These are phyloP conservation scores for Salicornia ramosissima DNA, from an alignment of 148 eudicot species.

Conservation along the genomic window DNA sequence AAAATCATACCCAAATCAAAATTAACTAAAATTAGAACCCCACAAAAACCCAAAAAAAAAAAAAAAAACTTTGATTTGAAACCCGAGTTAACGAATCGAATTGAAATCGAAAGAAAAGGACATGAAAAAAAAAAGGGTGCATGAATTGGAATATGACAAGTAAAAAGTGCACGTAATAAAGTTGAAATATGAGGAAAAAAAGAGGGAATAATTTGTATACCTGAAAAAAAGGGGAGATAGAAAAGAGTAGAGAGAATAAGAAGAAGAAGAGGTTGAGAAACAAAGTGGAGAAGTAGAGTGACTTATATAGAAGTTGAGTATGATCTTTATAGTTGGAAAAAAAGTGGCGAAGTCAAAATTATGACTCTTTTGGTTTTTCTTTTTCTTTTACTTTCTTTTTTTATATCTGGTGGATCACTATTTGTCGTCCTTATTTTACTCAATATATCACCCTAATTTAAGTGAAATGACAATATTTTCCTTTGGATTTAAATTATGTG, in stretches of 20 bases:
- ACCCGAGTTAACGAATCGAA: too few relatives aligned
- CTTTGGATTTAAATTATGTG: too few relatives aligned
- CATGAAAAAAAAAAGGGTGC: too few relatives aligned
- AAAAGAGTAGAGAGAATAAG: background rate
- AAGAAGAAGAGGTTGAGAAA: background rate
- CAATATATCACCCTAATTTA: too few relatives aligned
- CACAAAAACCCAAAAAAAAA: background rate
- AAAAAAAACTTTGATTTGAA: too few relatives aligned
- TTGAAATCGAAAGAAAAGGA: too few relatives aligned
- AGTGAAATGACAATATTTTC: too few relatives aligned
- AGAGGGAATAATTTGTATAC: background rate
- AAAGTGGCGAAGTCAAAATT: background rate
- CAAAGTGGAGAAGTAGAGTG: background rate
- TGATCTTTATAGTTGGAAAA: too few relatives aligned
- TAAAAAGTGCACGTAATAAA: background rate
- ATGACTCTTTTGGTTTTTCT: background rate
- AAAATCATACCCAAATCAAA: background rate
- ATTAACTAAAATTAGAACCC: slow-evolving; percentile 7
- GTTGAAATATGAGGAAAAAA: background rate
- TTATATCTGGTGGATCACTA: too few relatives aligned
- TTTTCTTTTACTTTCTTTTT: background rate
- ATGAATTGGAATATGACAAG: background rate
- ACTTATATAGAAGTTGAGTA: background rate
- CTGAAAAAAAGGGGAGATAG: background rate
- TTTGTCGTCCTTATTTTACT: too few relatives aligned